Percentiles rank a stretch among this genome's conserved stretches.
Conservation (phyloP, 805 yeast species). For the Starmerella lactis-condensi region DNA sequence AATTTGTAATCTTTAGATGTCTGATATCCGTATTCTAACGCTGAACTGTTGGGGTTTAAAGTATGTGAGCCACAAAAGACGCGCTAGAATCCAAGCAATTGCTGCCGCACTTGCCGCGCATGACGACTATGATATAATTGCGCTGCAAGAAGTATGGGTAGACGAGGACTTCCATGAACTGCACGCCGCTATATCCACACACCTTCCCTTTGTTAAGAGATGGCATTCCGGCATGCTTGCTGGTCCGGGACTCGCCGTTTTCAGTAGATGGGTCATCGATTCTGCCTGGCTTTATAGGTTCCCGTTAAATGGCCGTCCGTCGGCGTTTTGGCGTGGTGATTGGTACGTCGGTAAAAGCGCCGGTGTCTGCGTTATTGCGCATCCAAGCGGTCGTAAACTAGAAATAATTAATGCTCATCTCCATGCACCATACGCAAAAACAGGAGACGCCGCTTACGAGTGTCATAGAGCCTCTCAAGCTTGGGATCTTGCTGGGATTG, state of each 20-base stretch:
- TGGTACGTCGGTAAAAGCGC: conserved; percentile 92
- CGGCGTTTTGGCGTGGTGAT: conserved; percentile 87
- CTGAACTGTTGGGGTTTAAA: conserved; percentile 56
- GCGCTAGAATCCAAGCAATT: conserved; percentile 49
- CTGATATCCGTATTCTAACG: conserved; percentile 24
- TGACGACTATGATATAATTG: conserved; percentile 55
- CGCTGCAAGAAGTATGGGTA: conserved; percentile 91
- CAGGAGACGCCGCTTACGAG: conserved; percentile 75
- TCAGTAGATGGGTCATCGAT: conserved; percentile 69
- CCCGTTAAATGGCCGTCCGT: conserved; percentile 85
- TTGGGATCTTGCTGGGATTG: conserved; percentile 72
- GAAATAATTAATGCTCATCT: conserved; percentile 81
- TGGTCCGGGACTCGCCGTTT: conserved; percentile 81
- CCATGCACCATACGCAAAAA: conserved; percentile 81
- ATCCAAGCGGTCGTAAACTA: conserved; percentile 32
- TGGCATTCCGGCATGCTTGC: conserved; percentile 71
- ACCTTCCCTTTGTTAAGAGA: conserved; percentile 46
- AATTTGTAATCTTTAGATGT: too few relatives aligned
- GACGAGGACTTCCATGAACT: conserved; percentile 64
- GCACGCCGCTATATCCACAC: conserved; percentile 26
- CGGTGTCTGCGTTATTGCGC: conserved; percentile 50
- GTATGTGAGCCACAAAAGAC: conserved; percentile 54
- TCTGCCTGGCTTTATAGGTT: conserved; percentile 64
- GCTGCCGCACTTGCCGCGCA: conserved; percentile 36
- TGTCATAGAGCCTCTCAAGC: conserved; percentile 91